Evolutionary conservation across 192 early-diverging fungal genomes (phyloP).

Genomic region (Anaeromyces robustus): DNA sequence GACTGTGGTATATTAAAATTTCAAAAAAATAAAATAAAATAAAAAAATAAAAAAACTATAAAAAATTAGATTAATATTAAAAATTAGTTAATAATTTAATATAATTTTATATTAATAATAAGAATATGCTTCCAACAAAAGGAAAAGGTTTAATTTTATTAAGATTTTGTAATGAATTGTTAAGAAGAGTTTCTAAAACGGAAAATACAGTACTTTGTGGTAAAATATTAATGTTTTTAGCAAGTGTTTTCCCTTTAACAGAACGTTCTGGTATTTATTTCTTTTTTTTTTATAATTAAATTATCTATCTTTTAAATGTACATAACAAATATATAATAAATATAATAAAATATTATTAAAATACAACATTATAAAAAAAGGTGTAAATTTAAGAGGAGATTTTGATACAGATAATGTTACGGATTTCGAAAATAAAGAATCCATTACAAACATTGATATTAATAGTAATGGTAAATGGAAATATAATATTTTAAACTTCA

Average conservation of each 20-base stretch:
- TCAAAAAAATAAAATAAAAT: too few relatives aligned
- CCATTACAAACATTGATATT: constrained; percentile 24
- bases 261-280: constrained; percentile 57
- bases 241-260: constrained; percentile 64
- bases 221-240: constrained; percentile 74
- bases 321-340: too few relatives aligned
- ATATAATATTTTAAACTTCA: too few relatives aligned
- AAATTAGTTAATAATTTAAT: neutral
- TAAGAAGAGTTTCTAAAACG: constrained; percentile 72
- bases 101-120: neutral
- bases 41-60: neutral
- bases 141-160: constrained; percentile 78
- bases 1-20: constrained; percentile 23
- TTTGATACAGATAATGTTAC: constrained; percentile 60
- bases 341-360: too few relatives aligned
- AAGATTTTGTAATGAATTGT: constrained; percentile 72
- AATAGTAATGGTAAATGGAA: constrained; percentile 15
- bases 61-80: too few relatives aligned
- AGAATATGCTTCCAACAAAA: constrained; percentile 51
- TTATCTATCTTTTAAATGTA: too few relatives aligned
- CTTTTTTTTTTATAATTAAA: too few relatives aligned
- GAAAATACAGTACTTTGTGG: constrained; percentile 67
- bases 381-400: constrained; percentile 77
- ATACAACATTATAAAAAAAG: too few relatives aligned
- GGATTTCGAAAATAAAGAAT: constrained; percentile 13